Base-by-base conservation (phyloP, 2,329 filamentous ascomycete genomes). In the Ophiostoma perfectum region DNA sequence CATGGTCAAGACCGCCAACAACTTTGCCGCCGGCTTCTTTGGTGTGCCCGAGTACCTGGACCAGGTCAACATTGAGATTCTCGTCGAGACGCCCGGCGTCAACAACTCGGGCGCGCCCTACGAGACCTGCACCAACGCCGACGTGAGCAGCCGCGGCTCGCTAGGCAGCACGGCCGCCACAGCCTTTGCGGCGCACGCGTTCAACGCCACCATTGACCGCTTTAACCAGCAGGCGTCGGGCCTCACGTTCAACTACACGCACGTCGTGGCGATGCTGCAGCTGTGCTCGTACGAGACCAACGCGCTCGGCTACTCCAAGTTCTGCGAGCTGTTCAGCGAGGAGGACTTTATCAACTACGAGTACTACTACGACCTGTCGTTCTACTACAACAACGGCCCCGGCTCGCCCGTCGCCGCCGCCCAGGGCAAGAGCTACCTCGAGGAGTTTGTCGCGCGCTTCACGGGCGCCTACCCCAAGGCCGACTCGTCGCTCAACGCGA, bases 301-400 rank as follows among this genome's bases (percentile, higher is more conserved):
- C 55, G 55, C 55, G 3, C 55, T 60, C 27, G 55, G 55, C 27
- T 60, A 60, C 55, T 38, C 27, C 55, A 60, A 60, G 55, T 60
- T 60, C 55, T 60, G 55, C 55, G 55, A 60, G 55, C 55, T 60
- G 55, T 60, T 60, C 55, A 60, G 55, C 27, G 55, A 60, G 55
- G 55, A 60, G 55, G 55, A 60, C 27, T 60, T 60, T 38, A 60
- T 60, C 55, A 60, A 60, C 55, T 60, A 60, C 55, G 55, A 60
- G 55, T 60, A 60, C 55, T 60, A 60, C 55, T 60, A 60, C 55
- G 55, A 60, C 27, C 27, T 60, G 27, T 39, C 55, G 3, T 60
- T 60, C 5, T 60, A 60, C 55, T 60, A 60, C 55, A 60, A 60
- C 55, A 60, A 60, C 55, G 55, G 55, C 27, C 55, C 55, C 11